Base-by-base conservation (phyloP, 2,329 filamentous ascomycete species). In the Cercospora brassicicola region DNA sequence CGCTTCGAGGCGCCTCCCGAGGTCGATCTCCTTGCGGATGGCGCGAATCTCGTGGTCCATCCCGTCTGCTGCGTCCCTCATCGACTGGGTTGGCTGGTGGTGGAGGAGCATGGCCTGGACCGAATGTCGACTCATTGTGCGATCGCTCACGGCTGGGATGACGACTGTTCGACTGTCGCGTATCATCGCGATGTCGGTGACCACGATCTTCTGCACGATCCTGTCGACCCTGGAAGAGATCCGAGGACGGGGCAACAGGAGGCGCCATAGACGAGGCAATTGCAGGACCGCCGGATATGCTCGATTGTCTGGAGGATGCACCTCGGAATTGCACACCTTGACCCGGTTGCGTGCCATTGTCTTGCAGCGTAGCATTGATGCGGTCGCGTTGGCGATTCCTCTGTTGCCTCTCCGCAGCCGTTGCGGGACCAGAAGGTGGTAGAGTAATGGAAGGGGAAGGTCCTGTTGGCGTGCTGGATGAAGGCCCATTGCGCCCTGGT, bases 251-350 rank as follows among this genome's bases (percentile, higher is more conserved):
- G 26, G 26, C 68, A 26, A 61, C 63, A 18, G 72, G 64, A 28
- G 69, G 67, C 13, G 77, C 73, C 68, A 74, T 73, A 2, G 72
- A 62, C 15, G 71, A 69, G 15, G 73, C 64, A n/a, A 72, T 48
- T 11, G 67, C 31, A 26, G 70, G 59, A 7, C 64, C 56, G 30
- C 64, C 62, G 51, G 72, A 70, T 62, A 71, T 59, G 60, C 73
- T 75, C 62, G 68, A 64, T 64, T 74, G 74, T 11, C 74, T 62
- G 63, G 72, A 65, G n/a, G 74, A 72, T 33, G 76, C 77, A 10
- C 78, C 78, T 57, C 77, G 70, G 65, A 78, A 75, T 39, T 74
- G 75, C 18, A 76, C 72, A 55, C 73, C 71, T 68, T 75, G 74
- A 28, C 67, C 61, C 26, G 67, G 65, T 28, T 66, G 59, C 10